A percentile compares a stretch with the other conserved stretches of the same genome.
phyloP scores from a whole-genome alignment of 148 eudicot genomes.

The Camellia sinensis region DNA sequence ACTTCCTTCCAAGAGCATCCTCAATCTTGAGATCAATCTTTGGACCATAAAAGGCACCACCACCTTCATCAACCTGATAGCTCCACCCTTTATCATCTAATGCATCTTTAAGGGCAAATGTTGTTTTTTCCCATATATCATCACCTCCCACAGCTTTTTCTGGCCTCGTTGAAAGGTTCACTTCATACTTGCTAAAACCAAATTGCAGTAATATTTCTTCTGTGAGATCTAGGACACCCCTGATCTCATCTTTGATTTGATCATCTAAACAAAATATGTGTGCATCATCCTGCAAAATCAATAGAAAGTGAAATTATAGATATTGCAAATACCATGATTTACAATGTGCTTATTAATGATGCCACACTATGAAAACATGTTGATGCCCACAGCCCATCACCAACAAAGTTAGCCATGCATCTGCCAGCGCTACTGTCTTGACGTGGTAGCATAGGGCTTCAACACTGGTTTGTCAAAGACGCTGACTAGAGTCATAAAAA shows the following conservation, averaged over 20 bases:
- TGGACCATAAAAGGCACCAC: constrained; percentile 99
- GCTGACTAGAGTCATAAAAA: no score
- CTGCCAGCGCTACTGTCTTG: no score
- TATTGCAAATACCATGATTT: not conserved
- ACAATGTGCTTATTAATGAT: not conserved
- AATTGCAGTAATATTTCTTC: constrained; percentile 81
- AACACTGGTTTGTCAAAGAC: no score
- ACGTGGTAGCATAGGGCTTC: no score
- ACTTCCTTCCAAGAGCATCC: constrained; percentile 99
- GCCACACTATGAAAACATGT: no score
- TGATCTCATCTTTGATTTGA: constrained; percentile 93
- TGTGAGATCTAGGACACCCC: constrained; percentile 93
- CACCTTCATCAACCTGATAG: constrained; percentile 91
- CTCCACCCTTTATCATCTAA: constrained; percentile 94
- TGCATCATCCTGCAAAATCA: constrained; percentile 79
- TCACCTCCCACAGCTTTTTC: constrained; percentile 91
- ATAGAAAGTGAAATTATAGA: not conserved
- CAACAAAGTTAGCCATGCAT: no score
- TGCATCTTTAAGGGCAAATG: constrained; percentile 85
- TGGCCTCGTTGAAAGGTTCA: constrained; percentile 92
- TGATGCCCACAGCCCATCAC: no score
- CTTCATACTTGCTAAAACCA: constrained; percentile 91
- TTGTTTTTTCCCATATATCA: constrained; percentile 97
- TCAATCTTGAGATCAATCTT: constrained; percentile 98
- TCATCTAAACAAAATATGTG: constrained; percentile 94